phyloP scores from a whole-genome alignment of 768 basidiomycete species.

The Lactarius pseudohatsudake region DNA sequence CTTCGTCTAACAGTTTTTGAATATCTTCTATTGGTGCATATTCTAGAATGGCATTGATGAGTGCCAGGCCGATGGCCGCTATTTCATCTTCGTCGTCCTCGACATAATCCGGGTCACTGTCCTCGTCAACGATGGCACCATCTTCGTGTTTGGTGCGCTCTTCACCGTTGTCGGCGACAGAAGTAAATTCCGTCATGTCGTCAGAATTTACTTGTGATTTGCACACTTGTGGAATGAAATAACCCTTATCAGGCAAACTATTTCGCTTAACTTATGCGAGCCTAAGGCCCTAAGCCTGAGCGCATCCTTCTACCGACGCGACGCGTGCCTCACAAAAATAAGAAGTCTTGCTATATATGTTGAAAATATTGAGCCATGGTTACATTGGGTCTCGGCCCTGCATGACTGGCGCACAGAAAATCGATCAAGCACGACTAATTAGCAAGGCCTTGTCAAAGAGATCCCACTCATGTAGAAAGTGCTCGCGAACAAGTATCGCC shows the following conservation, averaged over 20 bases:
- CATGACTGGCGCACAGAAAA: constrained; percentile 34
- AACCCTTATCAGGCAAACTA: neutral
- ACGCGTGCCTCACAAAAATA: constrained; percentile 59
- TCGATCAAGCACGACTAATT: constrained; percentile 52
- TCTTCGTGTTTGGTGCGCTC: neutral
- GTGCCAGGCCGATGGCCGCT: constrained; percentile 50
- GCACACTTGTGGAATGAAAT: neutral
- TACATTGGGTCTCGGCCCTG: constrained; percentile 1
- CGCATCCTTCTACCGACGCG: too few species aligned
- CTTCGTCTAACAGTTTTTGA: constrained; percentile 53
- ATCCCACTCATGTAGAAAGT: constrained; percentile 81
- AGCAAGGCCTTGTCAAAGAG: constrained; percentile 58
- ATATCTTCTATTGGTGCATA: constrained; percentile 46
- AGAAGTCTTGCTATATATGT: too few species aligned
- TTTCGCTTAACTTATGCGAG: neutral
- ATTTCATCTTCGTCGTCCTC: constrained; percentile 30
- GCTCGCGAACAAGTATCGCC: constrained; percentile 68
- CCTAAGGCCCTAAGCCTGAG: too few species aligned
- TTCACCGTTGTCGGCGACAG: neutral
- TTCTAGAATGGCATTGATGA: constrained; percentile 60
- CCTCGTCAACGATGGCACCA: neutral
- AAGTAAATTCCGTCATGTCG: neutral
- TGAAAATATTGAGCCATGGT: too few species aligned
- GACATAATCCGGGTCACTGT: constrained; percentile 29
- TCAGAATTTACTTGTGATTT: neutral